Evolutionary conservation across 352 stramenopile species (phyloP), one percentile per base, ranked within the genome.

Genomic region (Pythium monospermum): DNA sequence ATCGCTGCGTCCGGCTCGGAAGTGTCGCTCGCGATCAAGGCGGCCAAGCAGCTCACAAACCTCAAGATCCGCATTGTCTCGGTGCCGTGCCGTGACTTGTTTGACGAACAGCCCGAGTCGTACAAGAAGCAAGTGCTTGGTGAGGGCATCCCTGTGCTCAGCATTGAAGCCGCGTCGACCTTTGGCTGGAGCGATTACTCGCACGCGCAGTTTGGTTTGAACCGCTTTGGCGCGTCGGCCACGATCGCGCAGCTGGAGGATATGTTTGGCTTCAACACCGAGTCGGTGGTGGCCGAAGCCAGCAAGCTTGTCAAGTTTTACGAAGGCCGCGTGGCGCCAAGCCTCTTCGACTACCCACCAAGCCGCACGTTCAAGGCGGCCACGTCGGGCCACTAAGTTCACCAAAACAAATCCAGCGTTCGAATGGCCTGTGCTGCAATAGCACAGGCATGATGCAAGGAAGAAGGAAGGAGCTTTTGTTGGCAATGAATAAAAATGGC

Each of bases 11-110:
- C 95, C 30, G 97, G 97, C 52, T 98, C 90, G 49, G 97, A 99
- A 69, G 96, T 99, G 49, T 79, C 75, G 36, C 83, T 98, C 27
- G 96, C 87, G 43, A 71, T 98, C n/a, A 82, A 98, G 39, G 96
- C 96, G 11, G 96, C 96, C 36, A 95, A 98, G 75, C 66, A 88
- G 37, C 68, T 98, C 32, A 73, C 69, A 45, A 64, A 60, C 55
- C 72, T 82, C 63, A 81, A 88, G 47, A 94, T 97, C 27, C 87
- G 93, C 58, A 87, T 99, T 25, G 96, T 99, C 10, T 98, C 91
- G 55, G 96, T 99, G 84, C 96, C 96, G 38, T 99, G 94, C 74
- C 90, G 91, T 66, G 96, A 99, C 72, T 49, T 99, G 21, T 99
- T 99, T 67, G 94, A 98, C 53, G 66, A 97, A 66, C 95, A 99